Evolutionary conservation across 345 rosid species (phyloP), one percentile per base, ranked within the genome.

Genomic region (Abelmoschus esculentus): DNA sequence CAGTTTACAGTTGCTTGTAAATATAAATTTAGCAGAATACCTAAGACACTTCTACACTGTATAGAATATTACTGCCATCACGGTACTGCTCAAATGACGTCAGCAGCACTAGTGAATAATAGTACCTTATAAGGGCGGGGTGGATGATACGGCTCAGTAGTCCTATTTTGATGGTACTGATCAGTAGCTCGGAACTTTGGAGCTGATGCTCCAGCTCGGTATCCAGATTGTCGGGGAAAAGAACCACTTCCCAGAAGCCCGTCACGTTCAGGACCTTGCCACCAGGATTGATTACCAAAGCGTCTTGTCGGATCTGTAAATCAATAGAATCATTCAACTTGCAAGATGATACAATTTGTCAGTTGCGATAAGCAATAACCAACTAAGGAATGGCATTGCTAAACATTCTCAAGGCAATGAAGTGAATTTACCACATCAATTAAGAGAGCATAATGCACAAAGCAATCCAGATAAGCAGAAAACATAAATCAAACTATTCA

Each of bases 241-340:
- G 93, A 87, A 64, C 99, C 99, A 83, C 96, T 92, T 22, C 99
- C 99, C 55, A 95, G 86, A 78, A 95, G 98, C 52, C 99, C 99
- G 74, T 95, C 99, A 81, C 90, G 97, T 84, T 90, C 99, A 3
- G 92, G 83, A 75, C 77, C 83, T 80, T 91, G 96, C 96, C 90
- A 81, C 79, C 92, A 84, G 80, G 96, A 73, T 77, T 86, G 98
- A 78, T 84, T 79, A 64, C 85, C 86, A 79, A 74, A 75, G 49
- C 84, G 86, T 79, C 79, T 87, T 77, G 90, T 92, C 73, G 85
- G 69, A 76, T 95, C 99, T 86, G 67, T 67, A 73, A 44, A 58
- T 53, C 69, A 64, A 56, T 36, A 58, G 69, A 31, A 13, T 59
- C 34, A 60, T 26, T 57, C 56, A 76, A 46, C 67, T 63, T 63